These are phyloP conservation scores for Chalciporus chontae DNA, from an alignment of 768 basidiomycete genomes.

Conservation along the genomic window DNA sequence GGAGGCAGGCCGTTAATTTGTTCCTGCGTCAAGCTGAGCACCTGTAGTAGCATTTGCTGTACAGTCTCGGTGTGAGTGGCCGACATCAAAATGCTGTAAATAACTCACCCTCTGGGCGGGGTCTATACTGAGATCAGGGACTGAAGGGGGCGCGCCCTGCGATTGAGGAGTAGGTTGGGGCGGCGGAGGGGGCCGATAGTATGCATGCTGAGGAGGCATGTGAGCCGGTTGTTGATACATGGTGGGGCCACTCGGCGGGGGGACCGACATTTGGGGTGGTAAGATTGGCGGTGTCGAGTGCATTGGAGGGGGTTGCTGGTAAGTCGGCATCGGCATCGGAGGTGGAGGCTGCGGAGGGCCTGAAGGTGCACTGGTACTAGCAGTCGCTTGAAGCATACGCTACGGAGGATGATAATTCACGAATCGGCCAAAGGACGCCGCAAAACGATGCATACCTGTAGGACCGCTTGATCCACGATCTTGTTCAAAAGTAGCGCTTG, in stretches of 20 bases:
- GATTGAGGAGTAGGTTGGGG: slow-evolving; percentile 28
- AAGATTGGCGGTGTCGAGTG: slow-evolving; percentile 34
- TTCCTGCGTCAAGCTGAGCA: slow-evolving; percentile 73
- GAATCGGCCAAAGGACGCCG: slow-evolving; percentile 8
- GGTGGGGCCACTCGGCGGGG: slow-evolving; percentile 26
- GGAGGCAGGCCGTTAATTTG: slow-evolving; percentile 83
- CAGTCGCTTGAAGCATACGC: slow-evolving; percentile 52
- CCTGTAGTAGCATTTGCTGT: slow-evolving; percentile 83
- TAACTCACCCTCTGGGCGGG: slow-evolving; percentile 48
- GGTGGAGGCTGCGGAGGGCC: slow-evolving; percentile 30
- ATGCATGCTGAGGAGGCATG: slow-evolving; percentile 29
- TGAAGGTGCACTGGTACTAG: slow-evolving; percentile 23
- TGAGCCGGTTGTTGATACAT: slow-evolving; percentile 33
- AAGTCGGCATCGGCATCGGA: slow-evolving; percentile 29
- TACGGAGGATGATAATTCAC: slow-evolving; percentile 18
- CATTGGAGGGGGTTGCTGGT: slow-evolving; percentile 29
- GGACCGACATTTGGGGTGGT: slow-evolving; percentile 30
- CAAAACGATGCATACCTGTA: slow-evolving; percentile 53
- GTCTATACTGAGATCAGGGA: slow-evolving; percentile 39
- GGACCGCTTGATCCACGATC: slow-evolving; percentile 83
- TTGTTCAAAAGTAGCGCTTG: slow-evolving; percentile 91
- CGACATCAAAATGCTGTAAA: slow-evolving; percentile 6
- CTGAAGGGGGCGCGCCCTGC: slow-evolving; percentile 28
- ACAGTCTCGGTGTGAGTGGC: slow-evolving; percentile 14
- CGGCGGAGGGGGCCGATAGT: slow-evolving; percentile 31